phyloP scores from a whole-genome alignment of 225 moss, liverwort and hornwort genomes.

The Sphagnum tenellum region DNA sequence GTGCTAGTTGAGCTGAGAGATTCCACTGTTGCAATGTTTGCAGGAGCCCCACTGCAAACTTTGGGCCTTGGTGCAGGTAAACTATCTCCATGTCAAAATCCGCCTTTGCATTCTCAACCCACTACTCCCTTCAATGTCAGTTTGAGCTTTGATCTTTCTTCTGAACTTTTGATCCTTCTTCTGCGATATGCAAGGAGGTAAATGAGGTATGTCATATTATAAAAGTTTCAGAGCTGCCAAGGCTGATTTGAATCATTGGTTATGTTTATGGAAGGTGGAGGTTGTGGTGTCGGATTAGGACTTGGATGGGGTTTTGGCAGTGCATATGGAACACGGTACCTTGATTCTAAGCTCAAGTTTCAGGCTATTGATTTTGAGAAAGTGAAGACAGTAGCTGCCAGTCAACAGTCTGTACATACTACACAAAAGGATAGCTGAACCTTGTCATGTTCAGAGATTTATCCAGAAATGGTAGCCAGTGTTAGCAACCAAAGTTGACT shows the following conservation, averaged over 20 bases:
- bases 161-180: no score
- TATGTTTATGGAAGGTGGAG: conserved; percentile 43
- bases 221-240: no score
- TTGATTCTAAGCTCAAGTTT: conserved; percentile 77
- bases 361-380: conserved; percentile 71
- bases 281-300: conserved; percentile 85
- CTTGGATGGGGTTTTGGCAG: conserved; percentile 95
- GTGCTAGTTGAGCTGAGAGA: no score
- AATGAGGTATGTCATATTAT: no score
- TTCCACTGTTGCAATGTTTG: neutral
- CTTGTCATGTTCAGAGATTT: no score
- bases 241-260: no score
- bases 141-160: no score
- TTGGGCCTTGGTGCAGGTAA: conserved; percentile 76
- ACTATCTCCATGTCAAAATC: neutral
- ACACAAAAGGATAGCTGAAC: neutral
- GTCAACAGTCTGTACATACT: conserved; percentile 23
- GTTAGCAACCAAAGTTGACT: no score
- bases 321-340: conserved; percentile 81
- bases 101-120: no score
- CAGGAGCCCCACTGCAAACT: conserved; percentile 69
- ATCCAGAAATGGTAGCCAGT: no score
- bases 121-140: no score
- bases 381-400: conserved; percentile 23
- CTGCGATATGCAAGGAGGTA: no score